Evolutionary conservation across 1,284 basidiomycete genomes (phyloP).

Genomic region (Cryptococcus sp.): DNA sequence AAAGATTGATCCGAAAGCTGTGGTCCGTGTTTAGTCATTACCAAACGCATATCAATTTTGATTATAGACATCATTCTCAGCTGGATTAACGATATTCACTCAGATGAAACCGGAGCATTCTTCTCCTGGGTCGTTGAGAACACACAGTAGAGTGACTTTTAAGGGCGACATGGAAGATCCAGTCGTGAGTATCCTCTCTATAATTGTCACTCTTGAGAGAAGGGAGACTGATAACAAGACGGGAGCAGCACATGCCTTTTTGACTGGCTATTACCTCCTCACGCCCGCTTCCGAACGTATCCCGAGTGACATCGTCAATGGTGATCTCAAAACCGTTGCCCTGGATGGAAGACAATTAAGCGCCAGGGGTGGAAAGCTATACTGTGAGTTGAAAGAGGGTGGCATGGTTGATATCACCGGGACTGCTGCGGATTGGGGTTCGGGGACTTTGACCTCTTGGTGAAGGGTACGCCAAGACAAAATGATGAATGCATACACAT

Average conservation of each 20-base stretch:
- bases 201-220: neutral
- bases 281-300: constrained; percentile 12
- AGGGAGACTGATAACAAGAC: constrained; percentile 14
- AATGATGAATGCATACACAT: too few species aligned
- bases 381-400: constrained; percentile 9
- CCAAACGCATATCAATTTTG: neutral
- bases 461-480: too few species aligned
- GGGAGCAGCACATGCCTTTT: constrained; percentile 30
- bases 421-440: constrained; percentile 11
- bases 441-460: constrained; percentile 8
- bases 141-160: constrained; percentile 28
- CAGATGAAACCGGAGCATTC: constrained; percentile 12
- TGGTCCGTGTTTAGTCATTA: constrained; percentile 9
- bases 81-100: constrained; percentile 21
- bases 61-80: neutral
- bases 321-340: neutral
- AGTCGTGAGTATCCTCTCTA: constrained; percentile 24
- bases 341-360: constrained; percentile 15
- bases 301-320: constrained; percentile 4
- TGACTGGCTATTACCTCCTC: constrained; percentile 33
- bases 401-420: constrained; percentile 16
- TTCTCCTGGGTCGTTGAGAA: constrained; percentile 8
- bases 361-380: constrained; percentile 15
- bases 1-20: constrained; percentile 10
- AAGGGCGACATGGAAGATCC: constrained; percentile 36